Evolutionary conservation across 2,329 filamentous ascomycete species (phyloP).

Genomic region (Zopfia rhizophila): DNA sequence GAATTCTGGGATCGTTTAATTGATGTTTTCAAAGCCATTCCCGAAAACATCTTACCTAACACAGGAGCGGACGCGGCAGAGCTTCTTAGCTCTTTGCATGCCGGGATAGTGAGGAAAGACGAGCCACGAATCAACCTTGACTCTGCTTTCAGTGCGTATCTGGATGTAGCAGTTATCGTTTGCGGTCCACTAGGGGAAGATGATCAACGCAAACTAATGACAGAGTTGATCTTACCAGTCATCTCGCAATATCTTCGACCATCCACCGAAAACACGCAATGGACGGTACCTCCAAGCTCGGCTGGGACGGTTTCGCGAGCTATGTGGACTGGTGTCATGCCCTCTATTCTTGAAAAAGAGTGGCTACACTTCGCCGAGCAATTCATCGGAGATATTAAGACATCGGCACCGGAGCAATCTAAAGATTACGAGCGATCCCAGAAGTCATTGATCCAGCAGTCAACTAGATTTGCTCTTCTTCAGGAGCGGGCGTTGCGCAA

Average conservation of each 20-base stretch:
- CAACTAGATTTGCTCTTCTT: slow-evolving; percentile 72
- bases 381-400: slow-evolving; percentile 74
- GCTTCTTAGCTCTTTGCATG: slow-evolving; percentile 74
- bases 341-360: slow-evolving; percentile 63
- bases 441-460: slow-evolving; percentile 71
- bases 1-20: slow-evolving; percentile 79
- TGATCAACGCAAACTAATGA: slow-evolving; percentile 58
- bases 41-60: slow-evolving; percentile 65
- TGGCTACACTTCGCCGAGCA: slow-evolving; percentile 72
- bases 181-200: slow-evolving; percentile 54
- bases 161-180: slow-evolving; percentile 67
- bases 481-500: slow-evolving; percentile 33
- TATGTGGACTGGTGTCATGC: slow-evolving; percentile 54
- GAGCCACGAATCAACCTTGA: slow-evolving; percentile 76
- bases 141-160: slow-evolving; percentile 79
- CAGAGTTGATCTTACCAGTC: slow-evolving; percentile 62
- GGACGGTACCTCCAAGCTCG: slow-evolving; percentile 60
- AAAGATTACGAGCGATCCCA: slow-evolving; percentile 81
- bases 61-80: slow-evolving; percentile 65
- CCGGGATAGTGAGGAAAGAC: slow-evolving; percentile 77
- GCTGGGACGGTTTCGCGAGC: slow-evolving; percentile 53
- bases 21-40: slow-evolving; percentile 68
- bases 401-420: slow-evolving; percentile 83
- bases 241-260: slow-evolving; percentile 64
- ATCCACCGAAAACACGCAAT: slow-evolving; percentile 57